These are phyloP conservation scores for Kazachstania kunashirensis DNA, from an alignment of 805 yeast species.

Conservation along the genomic window DNA sequence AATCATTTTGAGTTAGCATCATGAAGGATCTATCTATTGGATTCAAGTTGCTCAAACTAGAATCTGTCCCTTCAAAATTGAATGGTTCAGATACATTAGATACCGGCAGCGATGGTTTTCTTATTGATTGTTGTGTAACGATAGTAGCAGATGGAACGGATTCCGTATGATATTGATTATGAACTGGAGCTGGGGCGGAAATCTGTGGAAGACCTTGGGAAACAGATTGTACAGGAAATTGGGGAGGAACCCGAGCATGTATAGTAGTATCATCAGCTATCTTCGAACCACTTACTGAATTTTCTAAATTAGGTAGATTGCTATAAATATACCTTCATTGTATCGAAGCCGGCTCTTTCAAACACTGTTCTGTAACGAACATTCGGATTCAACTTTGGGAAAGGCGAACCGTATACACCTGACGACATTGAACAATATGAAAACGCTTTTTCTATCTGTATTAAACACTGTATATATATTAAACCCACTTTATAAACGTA, in stretches of 20 bases:
- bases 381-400: constrained; percentile 61
- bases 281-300: too few species aligned
- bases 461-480: too few species aligned
- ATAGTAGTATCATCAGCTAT: too few species aligned
- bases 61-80: not conserved
- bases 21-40: constrained; percentile 27
- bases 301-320: too few species aligned
- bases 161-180: too few species aligned
- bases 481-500: too few species aligned
- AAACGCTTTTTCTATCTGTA: too few species aligned
- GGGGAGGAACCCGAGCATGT: too few species aligned
- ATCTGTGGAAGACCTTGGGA: too few species aligned
- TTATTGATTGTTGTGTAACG: not conserved
- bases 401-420: constrained; percentile 35
- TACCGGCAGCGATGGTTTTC: not conserved
- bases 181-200: too few species aligned
- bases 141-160: not conserved
- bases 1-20: constrained; percentile 24
- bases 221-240: too few species aligned
- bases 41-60: constrained; percentile 5
- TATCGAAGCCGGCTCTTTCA: constrained; percentile 76
- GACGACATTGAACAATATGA: constrained; percentile 17
- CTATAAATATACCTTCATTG: too few species aligned
- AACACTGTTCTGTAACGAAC: constrained; percentile 59
- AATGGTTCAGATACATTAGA: not conserved